These are phyloP conservation scores for Phallus indusiatus DNA, from an alignment of 768 basidiomycete genomes.

Conservation along the genomic window DNA sequence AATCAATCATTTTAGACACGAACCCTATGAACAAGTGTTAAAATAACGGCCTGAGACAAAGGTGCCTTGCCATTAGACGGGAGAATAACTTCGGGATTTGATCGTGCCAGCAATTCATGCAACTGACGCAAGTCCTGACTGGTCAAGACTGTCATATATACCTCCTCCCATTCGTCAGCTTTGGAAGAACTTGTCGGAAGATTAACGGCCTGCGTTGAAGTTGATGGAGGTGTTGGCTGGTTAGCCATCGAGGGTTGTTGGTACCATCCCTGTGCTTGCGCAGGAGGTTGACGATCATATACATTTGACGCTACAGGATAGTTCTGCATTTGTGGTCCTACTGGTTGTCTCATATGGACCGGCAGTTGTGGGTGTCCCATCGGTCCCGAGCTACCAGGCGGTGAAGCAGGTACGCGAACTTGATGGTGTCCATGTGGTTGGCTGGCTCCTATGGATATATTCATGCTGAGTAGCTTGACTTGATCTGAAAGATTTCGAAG, in stretches of 20 bases:
- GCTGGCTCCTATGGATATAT: slow-evolving; percentile 24
- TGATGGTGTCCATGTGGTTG: slow-evolving; percentile 29
- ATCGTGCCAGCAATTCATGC: slow-evolving; percentile 61
- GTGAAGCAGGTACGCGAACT: slow-evolving; percentile 10
- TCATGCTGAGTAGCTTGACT: slow-evolving; percentile 68
- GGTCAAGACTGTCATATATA: slow-evolving; percentile 67
- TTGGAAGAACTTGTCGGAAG: slow-evolving; percentile 45
- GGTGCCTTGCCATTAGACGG: slow-evolving; percentile 60
- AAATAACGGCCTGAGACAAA: slow-evolving; percentile 74
- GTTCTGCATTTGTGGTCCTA: slow-evolving; percentile 31
- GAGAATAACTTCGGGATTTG: slow-evolving; percentile 73
- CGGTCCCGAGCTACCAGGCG: slow-evolving; percentile 14
- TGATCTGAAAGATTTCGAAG: slow-evolving; percentile 71
- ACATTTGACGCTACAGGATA: slow-evolving; percentile 13
- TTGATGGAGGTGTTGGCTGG: slow-evolving; percentile 18
- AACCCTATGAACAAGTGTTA: slow-evolving; percentile 78
- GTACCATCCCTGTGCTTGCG: slow-evolving; percentile 23
- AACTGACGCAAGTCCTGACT: slow-evolving; percentile 68
- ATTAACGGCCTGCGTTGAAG: slow-evolving; percentile 23
- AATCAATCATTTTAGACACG: slow-evolving; percentile 19
- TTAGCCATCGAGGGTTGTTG: slow-evolving; percentile 21
- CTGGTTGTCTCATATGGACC: slow-evolving; percentile 21
- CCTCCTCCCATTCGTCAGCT: slow-evolving; percentile 76
- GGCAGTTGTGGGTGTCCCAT: slow-evolving; percentile 16
- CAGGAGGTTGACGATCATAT: slow-evolving; percentile 23